Base-by-base conservation (phyloP, 2,329 filamentous ascomycete species). In the Cladophialophora exuberans region DNA sequence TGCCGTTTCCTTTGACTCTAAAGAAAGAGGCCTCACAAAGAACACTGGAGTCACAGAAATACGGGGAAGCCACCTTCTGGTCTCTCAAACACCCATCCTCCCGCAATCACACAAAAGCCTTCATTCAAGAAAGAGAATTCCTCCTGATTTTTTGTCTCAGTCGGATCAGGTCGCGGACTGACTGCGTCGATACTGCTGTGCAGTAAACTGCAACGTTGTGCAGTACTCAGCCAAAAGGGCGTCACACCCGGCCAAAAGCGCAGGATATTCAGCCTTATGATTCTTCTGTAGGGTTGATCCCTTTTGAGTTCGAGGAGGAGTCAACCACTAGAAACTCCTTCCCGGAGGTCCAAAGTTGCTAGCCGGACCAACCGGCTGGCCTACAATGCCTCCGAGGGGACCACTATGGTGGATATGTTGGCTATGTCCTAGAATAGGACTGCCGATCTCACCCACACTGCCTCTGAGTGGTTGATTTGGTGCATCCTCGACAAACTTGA, bases 381-480 rank as follows among this genome's bases (percentile, higher is more conserved):
- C 46, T 10, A 49, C 46, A 25, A 59, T 54, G 43, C 56, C 50
- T 20, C 57, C 54, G 18, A 62, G 56, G 4, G 53, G 53, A 43
- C 46, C 55, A 3, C 51, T 53, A 26, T 62, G 56, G 25, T 62
- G 56, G 18, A 57, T 51, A 45, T 60, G 57, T 33, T 56, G 57
- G 39, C 50, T 60, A 42, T 60, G 57, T 48, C 53, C 57, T 20
- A 60, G 35, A 18, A 85, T 71, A 2, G 86, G 87, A 66, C 86
- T 89, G 38, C 86, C 84, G 57, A 89, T 88, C 69, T 89, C 84
- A 26, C 86, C 85, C 2, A 85, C 85, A 61, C 72, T 75, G 18
- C 69, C 69, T 64, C 75, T 67, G 61, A 71, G 67, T 11, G 72
- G 67, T 10, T 73, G 67, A 17, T 73, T 72, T 56, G 73, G 75